Conservation (phyloP, 108 stramenopile genomes). For the Discostella stelligeroides region DNA sequence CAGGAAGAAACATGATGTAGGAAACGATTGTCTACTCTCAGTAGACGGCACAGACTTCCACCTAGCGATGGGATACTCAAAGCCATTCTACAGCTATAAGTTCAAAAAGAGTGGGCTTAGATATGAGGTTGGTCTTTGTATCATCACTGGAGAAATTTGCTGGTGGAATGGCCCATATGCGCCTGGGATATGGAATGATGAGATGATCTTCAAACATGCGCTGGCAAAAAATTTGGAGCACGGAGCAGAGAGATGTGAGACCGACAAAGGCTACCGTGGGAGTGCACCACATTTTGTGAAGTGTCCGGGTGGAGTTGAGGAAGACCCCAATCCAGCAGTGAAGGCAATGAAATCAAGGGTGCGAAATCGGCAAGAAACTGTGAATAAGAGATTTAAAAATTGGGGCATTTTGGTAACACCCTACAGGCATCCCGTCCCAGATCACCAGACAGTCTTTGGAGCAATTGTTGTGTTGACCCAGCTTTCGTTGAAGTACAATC, state of each 20-base stretch:
- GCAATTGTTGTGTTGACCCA: slow-evolving; percentile 2
- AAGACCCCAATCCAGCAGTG: background rate
- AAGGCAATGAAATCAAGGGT: slow-evolving; percentile 3
- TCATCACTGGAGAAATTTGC: slow-evolving; percentile 25
- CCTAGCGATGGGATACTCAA: slow-evolving; percentile 2
- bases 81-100: slow-evolving; percentile 18
- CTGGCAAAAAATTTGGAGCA: slow-evolving; percentile 9
- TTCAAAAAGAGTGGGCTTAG: slow-evolving; percentile 29
- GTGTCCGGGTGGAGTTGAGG: slow-evolving; percentile 8
- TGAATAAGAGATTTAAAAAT: slow-evolving; percentile 44
- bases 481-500: background rate
- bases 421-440: slow-evolving; percentile 12
- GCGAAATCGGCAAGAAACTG: too few species aligned
- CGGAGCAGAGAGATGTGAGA: slow-evolving; percentile 28
- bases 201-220: slow-evolving; percentile 19
- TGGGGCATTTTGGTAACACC: slow-evolving; percentile 4
- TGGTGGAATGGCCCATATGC: slow-evolving; percentile 41
- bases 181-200: slow-evolving; percentile 29
- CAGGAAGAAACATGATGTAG: background rate
- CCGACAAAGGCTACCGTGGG: slow-evolving; percentile 36
- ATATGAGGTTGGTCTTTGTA: slow-evolving; percentile 34
- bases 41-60: slow-evolving; percentile 22
- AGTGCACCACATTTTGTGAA: slow-evolving; percentile 13
- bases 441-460: slow-evolving; percentile 9
- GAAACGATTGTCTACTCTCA: slow-evolving; percentile 1